These are phyloP conservation scores for Solioccasus polychromus DNA, from an alignment of 768 basidiomycete species.

Conservation along the genomic window DNA sequence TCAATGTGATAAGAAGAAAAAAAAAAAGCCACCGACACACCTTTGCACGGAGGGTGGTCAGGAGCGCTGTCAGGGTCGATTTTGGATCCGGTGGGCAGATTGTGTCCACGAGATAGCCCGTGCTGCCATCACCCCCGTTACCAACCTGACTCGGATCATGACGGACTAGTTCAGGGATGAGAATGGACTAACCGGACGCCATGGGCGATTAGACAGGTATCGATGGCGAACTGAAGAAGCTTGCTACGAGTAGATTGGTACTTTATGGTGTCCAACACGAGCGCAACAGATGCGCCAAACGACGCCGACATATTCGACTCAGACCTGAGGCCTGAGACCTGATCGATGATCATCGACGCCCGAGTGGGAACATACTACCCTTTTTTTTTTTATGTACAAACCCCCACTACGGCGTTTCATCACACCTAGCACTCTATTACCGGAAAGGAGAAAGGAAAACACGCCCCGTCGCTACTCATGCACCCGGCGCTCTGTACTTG, in stretches of 20 bases:
- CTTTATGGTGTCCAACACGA: constrained; percentile 11
- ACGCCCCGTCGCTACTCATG: constrained; percentile 34
- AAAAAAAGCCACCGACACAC: constrained; percentile 25
- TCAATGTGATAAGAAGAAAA: neutral
- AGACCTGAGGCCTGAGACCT: too few relatives aligned
- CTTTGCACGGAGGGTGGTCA: constrained; percentile 39
- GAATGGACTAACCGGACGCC: constrained; percentile 40
- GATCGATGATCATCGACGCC: too few relatives aligned
- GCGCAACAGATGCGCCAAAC: constrained; percentile 18
- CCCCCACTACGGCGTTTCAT: too few relatives aligned
- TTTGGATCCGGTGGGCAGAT: constrained; percentile 35
- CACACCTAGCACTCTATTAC: too few relatives aligned
- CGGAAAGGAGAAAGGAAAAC: too few relatives aligned
- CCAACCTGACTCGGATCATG: neutral
- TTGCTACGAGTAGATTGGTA: constrained; percentile 10
- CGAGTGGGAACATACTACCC: too few relatives aligned
- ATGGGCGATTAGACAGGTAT: constrained; percentile 42
- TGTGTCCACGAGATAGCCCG: constrained; percentile 53
- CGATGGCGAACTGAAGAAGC: constrained; percentile 34
- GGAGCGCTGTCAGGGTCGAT: constrained; percentile 33
- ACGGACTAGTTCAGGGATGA: neutral
- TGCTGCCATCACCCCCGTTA: constrained; percentile 1
- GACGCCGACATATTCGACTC: too few relatives aligned
- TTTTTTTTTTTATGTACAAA: too few relatives aligned
- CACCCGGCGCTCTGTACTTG: constrained; percentile 54